Evolutionary conservation across 1,284 basidiomycete genomes (phyloP).

Genomic region (Melampsora occidentalis): DNA sequence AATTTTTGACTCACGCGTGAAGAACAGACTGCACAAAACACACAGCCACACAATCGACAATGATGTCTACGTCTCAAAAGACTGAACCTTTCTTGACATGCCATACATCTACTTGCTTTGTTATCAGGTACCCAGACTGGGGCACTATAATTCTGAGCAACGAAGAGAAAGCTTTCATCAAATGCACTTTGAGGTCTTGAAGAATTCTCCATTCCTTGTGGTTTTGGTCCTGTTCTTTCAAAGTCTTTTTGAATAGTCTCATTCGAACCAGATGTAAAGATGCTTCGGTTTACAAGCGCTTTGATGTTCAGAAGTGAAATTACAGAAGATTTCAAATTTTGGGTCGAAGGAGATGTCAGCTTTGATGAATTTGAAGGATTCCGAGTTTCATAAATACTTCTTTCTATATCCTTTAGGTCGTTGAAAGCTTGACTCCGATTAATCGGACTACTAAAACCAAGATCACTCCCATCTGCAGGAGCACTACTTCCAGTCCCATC

Average conservation of each 20-base stretch:
- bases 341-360: background rate
- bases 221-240: conserved; percentile 14
- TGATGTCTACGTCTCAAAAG: conserved; percentile 81
- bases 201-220: background rate
- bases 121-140: conserved; percentile 89
- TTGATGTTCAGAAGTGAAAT: background rate
- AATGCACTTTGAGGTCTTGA: background rate
- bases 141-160: conserved; percentile 80
- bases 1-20: conserved; percentile 60
- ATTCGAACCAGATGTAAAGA: conserved; percentile 24
- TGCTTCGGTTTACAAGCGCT: background rate
- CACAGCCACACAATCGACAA: conserved; percentile 80
- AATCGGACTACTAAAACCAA: no score
- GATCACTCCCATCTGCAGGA: no score
- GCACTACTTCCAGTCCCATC: conserved; percentile 2
- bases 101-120: conserved; percentile 74
- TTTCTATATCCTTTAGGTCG: no score
- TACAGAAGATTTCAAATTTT: background rate
- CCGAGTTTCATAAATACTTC: background rate
- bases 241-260: background rate
- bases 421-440: no score
- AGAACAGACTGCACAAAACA: conserved; percentile 81
- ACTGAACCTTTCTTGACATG: conserved; percentile 72
- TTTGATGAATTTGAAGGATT: background rate
- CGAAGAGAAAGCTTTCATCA: conserved; percentile 18